These are phyloP conservation scores for Nematocida sp. DNA, from an alignment of 371 early-diverging fungal species.

Conservation along the genomic window DNA sequence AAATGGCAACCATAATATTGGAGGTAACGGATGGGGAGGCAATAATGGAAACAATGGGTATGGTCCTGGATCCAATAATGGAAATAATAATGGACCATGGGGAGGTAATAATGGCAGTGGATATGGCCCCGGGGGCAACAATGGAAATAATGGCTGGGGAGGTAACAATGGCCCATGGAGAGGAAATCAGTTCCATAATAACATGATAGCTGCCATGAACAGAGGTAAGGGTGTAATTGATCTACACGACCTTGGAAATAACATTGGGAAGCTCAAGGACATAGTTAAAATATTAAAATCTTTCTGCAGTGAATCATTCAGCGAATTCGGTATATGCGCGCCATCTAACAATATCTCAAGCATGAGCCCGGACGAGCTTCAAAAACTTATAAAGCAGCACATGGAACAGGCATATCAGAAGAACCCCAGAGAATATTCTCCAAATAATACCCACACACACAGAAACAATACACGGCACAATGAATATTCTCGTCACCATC, in stretches of 20 bases:
- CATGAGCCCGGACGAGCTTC: constrained; percentile 9
- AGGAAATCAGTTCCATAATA: background rate
- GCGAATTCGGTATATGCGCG: constrained; percentile 19
- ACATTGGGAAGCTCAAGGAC: constrained; percentile 28
- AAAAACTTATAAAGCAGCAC: constrained; percentile 5
- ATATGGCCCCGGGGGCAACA: background rate
- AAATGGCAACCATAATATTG: background rate
- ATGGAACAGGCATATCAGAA: constrained; percentile 11
- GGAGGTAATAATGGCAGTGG: background rate
- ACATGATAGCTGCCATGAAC: background rate
- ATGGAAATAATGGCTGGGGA: constrained; percentile 17
- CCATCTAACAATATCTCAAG: background rate
- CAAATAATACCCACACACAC: background rate
- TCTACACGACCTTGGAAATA: constrained; percentile 36
- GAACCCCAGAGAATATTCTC: background rate
- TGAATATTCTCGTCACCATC: background rate
- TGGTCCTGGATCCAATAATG: background rate
- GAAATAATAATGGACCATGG: background rate
- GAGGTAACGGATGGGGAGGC: background rate
- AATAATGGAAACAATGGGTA: constrained; percentile 6
- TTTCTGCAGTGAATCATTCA: constrained; percentile 34
- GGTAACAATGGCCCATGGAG: background rate
- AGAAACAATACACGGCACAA: background rate
- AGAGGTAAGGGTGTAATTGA: constrained; percentile 8
- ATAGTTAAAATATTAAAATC: constrained; percentile 29